A percentile compares a stretch with the other conserved stretches of the same genome.
Evolutionary conservation across 169 alveolate genomes (phyloP).

Genomic region (Ichthyophthirius multifiliis): DNA sequence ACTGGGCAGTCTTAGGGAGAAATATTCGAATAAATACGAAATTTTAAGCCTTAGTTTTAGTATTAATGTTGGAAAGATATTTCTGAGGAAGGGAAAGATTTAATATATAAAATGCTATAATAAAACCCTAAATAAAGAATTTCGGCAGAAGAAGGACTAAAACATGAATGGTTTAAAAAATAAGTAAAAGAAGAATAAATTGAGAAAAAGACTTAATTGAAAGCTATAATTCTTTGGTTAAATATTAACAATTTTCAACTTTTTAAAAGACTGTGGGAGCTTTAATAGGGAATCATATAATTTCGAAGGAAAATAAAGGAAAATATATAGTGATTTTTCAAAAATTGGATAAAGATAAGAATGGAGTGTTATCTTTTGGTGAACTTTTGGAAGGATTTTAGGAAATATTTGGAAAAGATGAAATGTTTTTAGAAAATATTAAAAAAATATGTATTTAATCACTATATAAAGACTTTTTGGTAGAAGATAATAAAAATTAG

Average conservation of each 20-base stretch:
- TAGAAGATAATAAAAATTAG: background rate
- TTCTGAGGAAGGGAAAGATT: slow-evolving; percentile 67
- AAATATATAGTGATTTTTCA: background rate
- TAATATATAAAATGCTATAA: slow-evolving; percentile 66
- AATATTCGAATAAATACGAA: background rate
- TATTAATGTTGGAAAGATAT: slow-evolving; percentile 9
- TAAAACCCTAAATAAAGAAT: slow-evolving; percentile 78
- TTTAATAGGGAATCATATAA: background rate
- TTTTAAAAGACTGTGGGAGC: background rate
- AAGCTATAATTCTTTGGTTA: background rate
- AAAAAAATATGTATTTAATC: background rate
- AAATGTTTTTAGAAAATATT: background rate
- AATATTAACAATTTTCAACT: background rate
- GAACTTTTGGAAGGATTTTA: background rate
- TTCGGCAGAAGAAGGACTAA: slow-evolving; percentile 75
- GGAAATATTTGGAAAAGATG: background rate
- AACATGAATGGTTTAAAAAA: slow-evolving; percentile 79
- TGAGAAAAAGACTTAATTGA: background rate
- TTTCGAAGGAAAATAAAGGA: background rate
- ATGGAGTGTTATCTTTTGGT: background rate
- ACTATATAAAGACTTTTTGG: background rate
- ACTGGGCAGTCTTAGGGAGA: background rate
- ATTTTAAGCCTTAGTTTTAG: background rate
- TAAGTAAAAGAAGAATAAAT: background rate
- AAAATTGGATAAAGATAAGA: background rate